Base-by-base conservation (phyloP, 2,329 filamentous ascomycete species). In the Aspergillus sp. region DNA sequence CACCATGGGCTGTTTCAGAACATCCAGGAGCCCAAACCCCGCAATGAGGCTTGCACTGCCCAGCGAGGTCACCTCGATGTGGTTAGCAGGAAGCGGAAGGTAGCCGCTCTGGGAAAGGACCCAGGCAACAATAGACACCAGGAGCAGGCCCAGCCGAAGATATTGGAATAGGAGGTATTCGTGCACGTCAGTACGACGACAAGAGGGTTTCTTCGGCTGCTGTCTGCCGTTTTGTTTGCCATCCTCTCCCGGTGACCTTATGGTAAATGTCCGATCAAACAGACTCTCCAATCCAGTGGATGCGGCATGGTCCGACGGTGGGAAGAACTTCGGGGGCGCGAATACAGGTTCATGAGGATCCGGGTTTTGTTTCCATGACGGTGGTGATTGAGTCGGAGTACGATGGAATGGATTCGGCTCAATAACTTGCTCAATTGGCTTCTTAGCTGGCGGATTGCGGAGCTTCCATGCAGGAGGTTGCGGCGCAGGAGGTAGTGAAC, bases 251-350 rank as follows among this genome's bases (percentile, higher is more conserved):
- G 53, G 39, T 29, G 48, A 44, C 40, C 53, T 45, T 34, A 55
- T 50, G 46, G 59, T 63, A 34, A 69, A 69, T 3, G 64, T 55
- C 16, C 52, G 52, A 29, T 65, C 60, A 44, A 69, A 68, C 15
- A 69, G 43, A 25, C 48, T 57, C 43, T 69, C 66, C 8, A 69
- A 44, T 5, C 65, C 66, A 15, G 66, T 69, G 15, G 64, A 61
- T 13, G 56, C 52, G 28, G 49, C 47, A 39, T 57, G 50, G 35
- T 66, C 61, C 36, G 55, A 52, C 24, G 43, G 47, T 4, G 63
- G 60, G 32, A 69, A 68, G 44, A 69, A 68, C 26, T 45, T 64
- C 3, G 65, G 65, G 4, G 57, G 53, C n/a, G 60, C 59, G 37
- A 69, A 64, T 2, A 58, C 44, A 14, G 47, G 38, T 33, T 57